Evolutionary conservation across 768 basidiomycete species (phyloP).

Genomic region (Termitomyces sp.): DNA sequence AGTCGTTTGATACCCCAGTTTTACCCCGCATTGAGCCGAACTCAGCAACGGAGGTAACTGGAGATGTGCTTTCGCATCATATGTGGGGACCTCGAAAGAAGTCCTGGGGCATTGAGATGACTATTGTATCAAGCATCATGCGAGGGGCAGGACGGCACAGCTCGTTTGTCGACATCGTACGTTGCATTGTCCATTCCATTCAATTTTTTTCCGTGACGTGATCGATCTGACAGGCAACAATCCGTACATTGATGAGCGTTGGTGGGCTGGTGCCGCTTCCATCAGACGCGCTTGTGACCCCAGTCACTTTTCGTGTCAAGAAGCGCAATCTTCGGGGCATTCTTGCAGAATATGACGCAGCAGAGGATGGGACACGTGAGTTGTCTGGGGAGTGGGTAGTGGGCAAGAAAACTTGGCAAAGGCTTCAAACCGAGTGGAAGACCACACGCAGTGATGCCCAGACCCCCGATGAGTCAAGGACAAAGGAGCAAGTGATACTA

Average conservation of each 20-base stretch:
- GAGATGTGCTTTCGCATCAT: conserved; percentile 75
- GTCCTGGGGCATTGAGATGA: conserved; percentile 96
- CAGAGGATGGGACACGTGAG: conserved; percentile 77
- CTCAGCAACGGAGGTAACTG: conserved; percentile 47
- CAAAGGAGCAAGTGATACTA: conserved; percentile 80
- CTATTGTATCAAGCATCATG: conserved; percentile 81
- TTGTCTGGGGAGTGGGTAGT: conserved; percentile 96
- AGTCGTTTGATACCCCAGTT: not conserved
- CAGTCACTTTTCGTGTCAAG: conserved; percentile 86
- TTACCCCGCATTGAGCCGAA: not conserved
- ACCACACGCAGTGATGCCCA: conserved; percentile 31
- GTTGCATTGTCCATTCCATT: conserved; percentile 23
- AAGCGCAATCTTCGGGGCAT: conserved; percentile 76
- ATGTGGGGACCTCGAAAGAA: conserved; percentile 86
- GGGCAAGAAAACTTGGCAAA: conserved; percentile 87
- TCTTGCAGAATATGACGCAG: conserved; percentile 67
- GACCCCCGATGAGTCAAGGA: conserved; percentile 27
- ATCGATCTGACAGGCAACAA: conserved; percentile 36
- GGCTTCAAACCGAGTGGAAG: conserved; percentile 81
- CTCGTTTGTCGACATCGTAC: conserved; percentile 78
- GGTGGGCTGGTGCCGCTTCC: conserved; percentile 83
- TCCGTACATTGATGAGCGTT: conserved; percentile 70
- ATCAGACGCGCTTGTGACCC: conserved; percentile 91
- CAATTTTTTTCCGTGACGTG: not conserved
- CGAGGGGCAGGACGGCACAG: conserved; percentile 81